Base-by-base conservation (phyloP, 495 filamentous ascomycete genomes). In the Penicillium bovifimosum region DNA sequence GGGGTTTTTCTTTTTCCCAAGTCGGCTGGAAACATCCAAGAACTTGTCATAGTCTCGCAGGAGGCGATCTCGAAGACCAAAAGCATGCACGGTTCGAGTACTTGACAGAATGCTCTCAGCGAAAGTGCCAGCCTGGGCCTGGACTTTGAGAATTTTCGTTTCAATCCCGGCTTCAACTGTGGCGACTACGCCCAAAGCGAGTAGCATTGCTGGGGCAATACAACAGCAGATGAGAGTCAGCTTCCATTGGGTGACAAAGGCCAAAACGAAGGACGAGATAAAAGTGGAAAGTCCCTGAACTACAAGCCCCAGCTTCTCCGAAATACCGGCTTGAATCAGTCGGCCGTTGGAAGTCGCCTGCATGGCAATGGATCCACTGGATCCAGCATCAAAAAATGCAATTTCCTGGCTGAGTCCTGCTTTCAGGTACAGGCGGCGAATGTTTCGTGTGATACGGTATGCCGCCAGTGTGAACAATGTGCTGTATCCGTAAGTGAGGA, bases 61-160 rank as follows among this genome's bases (percentile, higher is more conserved):
- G 24, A 95, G 74, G 53, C 85, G 84, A 33, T 84, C 78, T 65
- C 91, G 87, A 3, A 88, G 90, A 50, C 81, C 82, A 59, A 92
- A 95, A 10, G 90, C 89, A 16, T 83, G 78, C 13, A 87, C 83
- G 53, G 89, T 92, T 28, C 89, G 77, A 48, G 91, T 81, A 20
- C 86, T 90, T 54, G 83, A 86, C 52, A 95, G 78, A 55, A 90
- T 86, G 65, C 91, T 88, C 62, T 93, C 90, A 3, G 85, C 88
- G 24, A 92, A 76, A 0, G 83, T 85, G 34, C 88, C 88, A 55
- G 86, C 88, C 18, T 80, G 67, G 9, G 85, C 88, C 58, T 90
- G 89, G 0, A 85, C 76, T 38, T 82, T 70, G 29, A 91, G 74
- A 36, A 84, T 81, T 45, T 80, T 63, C 58, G 81, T 86, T 54